Base-by-base conservation (phyloP, 495 filamentous ascomycete genomes). In the Penicillium cataractarum region DNA sequence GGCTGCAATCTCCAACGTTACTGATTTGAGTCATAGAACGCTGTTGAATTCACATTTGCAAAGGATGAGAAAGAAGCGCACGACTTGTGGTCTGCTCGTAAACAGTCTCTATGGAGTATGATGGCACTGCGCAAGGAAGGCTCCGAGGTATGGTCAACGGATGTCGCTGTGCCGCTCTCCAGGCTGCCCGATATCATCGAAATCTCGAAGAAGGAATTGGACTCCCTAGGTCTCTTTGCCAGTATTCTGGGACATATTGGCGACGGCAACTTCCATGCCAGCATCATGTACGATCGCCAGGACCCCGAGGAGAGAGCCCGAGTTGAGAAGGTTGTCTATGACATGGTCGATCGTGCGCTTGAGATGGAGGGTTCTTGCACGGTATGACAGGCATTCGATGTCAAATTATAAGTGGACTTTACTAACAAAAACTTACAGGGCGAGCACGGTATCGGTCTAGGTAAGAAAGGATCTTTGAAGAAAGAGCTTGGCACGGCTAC, bases 321-420 rank as follows among this genome's bases (percentile, higher is more conserved):
- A 46, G 91, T 96, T 2, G 89, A 95, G 70, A 83, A 80, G 37
- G 91, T 91, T 55, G 92, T 96, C 26, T 84, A 93, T 65, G 88
- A 92, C 63, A 96, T 97, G 92, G 91, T 96, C 22, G 86, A 91
- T 65, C 81, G 91, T 24, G 93, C 92, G 8, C 68, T 97, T 27
- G 91, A 92, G 46, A 96, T 97, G 93, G 93, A 96, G 58, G 93
- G 93, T 2, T 96, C 93, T 5, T 94, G 91, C 76, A 94, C 92
- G 1, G 87, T 84, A 82, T 70, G 72, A 21, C 0, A 22, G 15
- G 4, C 21, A 53, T 61, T 48, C 50, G 13, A 4, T 48, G 13
- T 35, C 7, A 31, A 32, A n/a, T 3, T 21, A 5, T 0, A 19
- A 29, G 27, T 10, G n/a, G 13, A 22, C 10, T 48, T 10, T 19